Evolutionary conservation across 495 filamentous ascomycete genomes (phyloP).

Genomic region (Xylona heveae): DNA sequence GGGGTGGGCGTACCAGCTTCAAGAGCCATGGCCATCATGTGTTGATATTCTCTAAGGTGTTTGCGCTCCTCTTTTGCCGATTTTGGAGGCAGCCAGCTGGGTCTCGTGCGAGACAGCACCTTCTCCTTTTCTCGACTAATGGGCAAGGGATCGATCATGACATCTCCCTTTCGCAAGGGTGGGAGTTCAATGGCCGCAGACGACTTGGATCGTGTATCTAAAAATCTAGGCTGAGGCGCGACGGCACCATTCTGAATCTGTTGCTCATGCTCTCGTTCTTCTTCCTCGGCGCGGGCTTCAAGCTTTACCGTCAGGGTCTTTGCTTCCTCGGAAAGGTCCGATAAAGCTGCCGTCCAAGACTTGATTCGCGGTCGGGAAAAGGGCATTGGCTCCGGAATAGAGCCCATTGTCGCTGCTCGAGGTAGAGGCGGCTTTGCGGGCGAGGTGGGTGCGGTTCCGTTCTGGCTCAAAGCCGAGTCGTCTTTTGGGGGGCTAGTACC

Average conservation of each 20-base stretch:
- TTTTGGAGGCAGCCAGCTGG: constrained; percentile 91
- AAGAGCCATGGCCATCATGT: constrained; percentile 68
- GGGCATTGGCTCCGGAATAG: constrained; percentile 19
- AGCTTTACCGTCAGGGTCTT: constrained; percentile 75
- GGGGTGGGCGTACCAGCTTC: constrained; percentile 36
- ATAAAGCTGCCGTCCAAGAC: constrained; percentile 67
- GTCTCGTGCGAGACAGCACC: constrained; percentile 72
- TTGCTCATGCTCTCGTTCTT: constrained; percentile 28
- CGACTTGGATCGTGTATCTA: constrained; percentile 22
- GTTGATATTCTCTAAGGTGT: constrained; percentile 79
- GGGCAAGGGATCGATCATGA: constrained; percentile 91
- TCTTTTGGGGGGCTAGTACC: constrained; percentile 22
- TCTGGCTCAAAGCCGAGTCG: neutral
- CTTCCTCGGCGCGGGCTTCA: constrained; percentile 59
- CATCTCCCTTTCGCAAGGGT: constrained; percentile 63
- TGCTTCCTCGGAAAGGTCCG: constrained; percentile 66
- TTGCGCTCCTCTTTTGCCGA: constrained; percentile 78
- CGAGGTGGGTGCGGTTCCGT: neutral
- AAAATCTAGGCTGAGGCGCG: neutral
- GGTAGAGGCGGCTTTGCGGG: constrained; percentile 21
- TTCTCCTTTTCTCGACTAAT: constrained; percentile 94
- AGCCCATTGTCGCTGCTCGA: constrained; percentile 11
- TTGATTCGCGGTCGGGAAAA: constrained; percentile 43
- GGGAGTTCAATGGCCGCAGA: constrained; percentile 47
- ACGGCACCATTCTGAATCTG: constrained; percentile 23